Evolutionary conservation across 2,329 filamentous ascomycete species (phyloP).

Genomic region (Periconia sp.): DNA sequence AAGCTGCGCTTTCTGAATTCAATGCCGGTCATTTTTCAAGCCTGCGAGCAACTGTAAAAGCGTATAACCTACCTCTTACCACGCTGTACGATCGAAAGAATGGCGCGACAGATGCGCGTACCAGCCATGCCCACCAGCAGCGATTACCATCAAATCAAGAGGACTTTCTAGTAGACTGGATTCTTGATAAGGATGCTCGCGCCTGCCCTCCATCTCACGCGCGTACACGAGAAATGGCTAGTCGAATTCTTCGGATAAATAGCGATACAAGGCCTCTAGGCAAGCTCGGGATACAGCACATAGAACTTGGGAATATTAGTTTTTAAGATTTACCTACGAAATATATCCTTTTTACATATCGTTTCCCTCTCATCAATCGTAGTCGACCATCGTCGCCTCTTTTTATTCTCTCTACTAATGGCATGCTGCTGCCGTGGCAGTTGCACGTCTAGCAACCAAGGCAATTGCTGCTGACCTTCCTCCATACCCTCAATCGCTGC

Average conservation of each 20-base stretch:
- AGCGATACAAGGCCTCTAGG: conserved; percentile 14
- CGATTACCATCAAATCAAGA: conserved; percentile 20
- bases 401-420: background rate
- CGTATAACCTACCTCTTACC: conserved; percentile 8
- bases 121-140: conserved; percentile 17
- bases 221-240: conserved; percentile 19
- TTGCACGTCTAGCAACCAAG: background rate
- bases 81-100: conserved; percentile 8
- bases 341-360: too few species aligned
- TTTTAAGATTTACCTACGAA: too few species aligned
- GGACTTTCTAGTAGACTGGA: conserved; percentile 20
- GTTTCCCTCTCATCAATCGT: too few species aligned
- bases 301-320: too few species aligned
- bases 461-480: background rate
- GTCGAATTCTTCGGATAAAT: conserved; percentile 16
- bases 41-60: conserved; percentile 8
- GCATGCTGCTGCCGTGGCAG: background rate
- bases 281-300: conserved; percentile 15
- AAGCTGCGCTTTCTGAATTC: conserved; percentile 14
- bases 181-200: conserved; percentile 21
- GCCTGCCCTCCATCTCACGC: conserved; percentile 15
- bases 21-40: conserved; percentile 16
- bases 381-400: background rate
- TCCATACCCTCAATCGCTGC: background rate
- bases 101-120: conserved; percentile 5